These are phyloP conservation scores for Kodamaea laetipori DNA, from an alignment of 805 yeast species.

Conservation along the genomic window DNA sequence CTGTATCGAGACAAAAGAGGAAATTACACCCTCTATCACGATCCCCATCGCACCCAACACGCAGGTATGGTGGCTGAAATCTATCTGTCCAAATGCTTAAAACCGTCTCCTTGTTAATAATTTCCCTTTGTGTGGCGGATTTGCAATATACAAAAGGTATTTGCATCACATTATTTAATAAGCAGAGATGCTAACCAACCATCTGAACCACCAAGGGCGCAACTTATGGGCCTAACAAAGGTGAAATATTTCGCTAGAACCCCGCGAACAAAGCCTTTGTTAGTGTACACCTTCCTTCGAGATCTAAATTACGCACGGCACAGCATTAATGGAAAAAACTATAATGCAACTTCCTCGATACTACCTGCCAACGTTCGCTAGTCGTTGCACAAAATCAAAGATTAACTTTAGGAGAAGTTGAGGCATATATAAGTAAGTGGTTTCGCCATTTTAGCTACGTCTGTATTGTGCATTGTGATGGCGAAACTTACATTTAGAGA, in stretches of 20 bases:
- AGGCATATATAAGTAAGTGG: slow-evolving; percentile 1
- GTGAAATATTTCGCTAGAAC: not conserved
- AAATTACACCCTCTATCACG: too few relatives aligned
- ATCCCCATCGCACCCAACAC: too few relatives aligned
- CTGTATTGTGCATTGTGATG: not conserved
- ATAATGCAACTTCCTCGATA: slow-evolving; percentile 2
- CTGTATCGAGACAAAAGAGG: too few relatives aligned
- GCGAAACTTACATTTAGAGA: slow-evolving; percentile 9
- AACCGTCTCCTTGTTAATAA: too few relatives aligned
- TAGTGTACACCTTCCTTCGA: slow-evolving; percentile 1
- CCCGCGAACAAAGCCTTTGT: not conserved
- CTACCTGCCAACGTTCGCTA: slow-evolving; percentile 2
- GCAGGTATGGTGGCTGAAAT: too few relatives aligned
- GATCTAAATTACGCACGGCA: not conserved
- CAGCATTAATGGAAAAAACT: not conserved
- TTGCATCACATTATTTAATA: too few relatives aligned
- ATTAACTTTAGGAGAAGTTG: not conserved
- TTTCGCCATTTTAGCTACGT: not conserved
- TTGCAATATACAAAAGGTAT: too few relatives aligned
- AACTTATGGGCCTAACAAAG: not conserved
- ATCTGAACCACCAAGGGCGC: too few relatives aligned
- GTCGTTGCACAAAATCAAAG: not conserved
- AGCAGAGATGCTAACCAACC: too few relatives aligned
- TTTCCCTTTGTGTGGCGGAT: not conserved
- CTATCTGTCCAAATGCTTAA: too few relatives aligned